Base-by-base conservation (phyloP, 1,284 basidiomycete species). In the Chalciporus piperatoides region DNA sequence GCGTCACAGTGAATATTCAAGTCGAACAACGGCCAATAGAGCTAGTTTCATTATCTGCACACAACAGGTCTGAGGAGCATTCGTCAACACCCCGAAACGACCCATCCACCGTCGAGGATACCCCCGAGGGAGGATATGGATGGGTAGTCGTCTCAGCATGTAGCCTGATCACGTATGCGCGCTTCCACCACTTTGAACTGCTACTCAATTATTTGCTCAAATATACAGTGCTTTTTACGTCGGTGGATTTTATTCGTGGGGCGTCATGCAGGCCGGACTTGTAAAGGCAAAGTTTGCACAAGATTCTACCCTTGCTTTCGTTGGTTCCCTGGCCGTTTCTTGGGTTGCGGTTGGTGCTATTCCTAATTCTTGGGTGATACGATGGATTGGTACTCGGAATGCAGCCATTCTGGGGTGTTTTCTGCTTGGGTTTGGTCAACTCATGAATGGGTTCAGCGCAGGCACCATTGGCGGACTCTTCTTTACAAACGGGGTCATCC, bases 161-260 rank as follows among this genome's bases (percentile, higher is more conserved):
- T 41, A 51, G 52, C 38, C 44, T 65, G 23, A 58, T 65, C 47
- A 51, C 51, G 61, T 62, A 56, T 43, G 57, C 14, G 38, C 41
- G 45, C 11, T 25, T 42, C 41, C 35, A 33, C 11, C 11, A 8
- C 21, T 6, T 21, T 25, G 3, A 35, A 15, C 1, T 11, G 28
- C 11, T 32, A 19, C 44, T 43, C 17, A 41, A 21, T 10, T 1
- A 38, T 37, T 27, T 27, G 27, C 25, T 40, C n/a, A 11, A 41
- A 25, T 36, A 17, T 12, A 21, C n/a, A 62, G 55, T 17, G 55
- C 63, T 27, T 64, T 60, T 32, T 60, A 55, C 19, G 51, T 54
- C 6, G 68, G 64, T 1, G 41, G 51, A 25, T 51, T 52, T 10
- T 67, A 71, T 36, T 66, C 59, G 10, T 69, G 64, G 67, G 67